These are phyloP conservation scores for Lichtheimia corymbifera DNA, from an alignment of 371 early-diverging fungal genomes.

Conservation along the genomic window DNA sequence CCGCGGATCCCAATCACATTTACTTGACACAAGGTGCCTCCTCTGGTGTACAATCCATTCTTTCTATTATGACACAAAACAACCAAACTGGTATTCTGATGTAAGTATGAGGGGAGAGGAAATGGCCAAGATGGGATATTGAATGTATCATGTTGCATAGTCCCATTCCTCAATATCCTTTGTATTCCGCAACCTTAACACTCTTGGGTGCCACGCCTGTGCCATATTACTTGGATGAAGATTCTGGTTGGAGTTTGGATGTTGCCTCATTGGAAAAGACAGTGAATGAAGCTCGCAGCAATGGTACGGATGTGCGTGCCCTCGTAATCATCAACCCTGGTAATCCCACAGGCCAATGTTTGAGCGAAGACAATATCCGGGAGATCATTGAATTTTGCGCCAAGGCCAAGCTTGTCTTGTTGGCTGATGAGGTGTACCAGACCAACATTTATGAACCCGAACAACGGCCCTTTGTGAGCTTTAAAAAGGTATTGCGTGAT, in stretches of 20 bases:
- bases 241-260: slow-evolving; percentile 77
- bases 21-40: slow-evolving; percentile 90
- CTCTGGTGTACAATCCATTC: slow-evolving; percentile 82
- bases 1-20: slow-evolving; percentile 77
- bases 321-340: slow-evolving; percentile 96
- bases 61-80: slow-evolving; percentile 78
- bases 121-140: not conserved
- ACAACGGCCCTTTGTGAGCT: slow-evolving; percentile 86
- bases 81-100: slow-evolving; percentile 90
- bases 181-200: slow-evolving; percentile 89
- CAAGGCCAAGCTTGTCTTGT: slow-evolving; percentile 70
- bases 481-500: slow-evolving; percentile 82
- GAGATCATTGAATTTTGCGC: slow-evolving; percentile 84
- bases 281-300: slow-evolving; percentile 58
- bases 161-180: slow-evolving; percentile 97
- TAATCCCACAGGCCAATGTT: slow-evolving; percentile 93
- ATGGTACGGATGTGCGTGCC: slow-evolving; percentile 85
- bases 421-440: slow-evolving; percentile 97
- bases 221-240: slow-evolving; percentile 89
- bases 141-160: slow-evolving; percentile 1
- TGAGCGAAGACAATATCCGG: slow-evolving; percentile 74
- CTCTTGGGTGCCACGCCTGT: slow-evolving; percentile 79
- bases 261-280: slow-evolving; percentile 59
- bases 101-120: slow-evolving; percentile 7
- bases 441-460: slow-evolving; percentile 83